These are phyloP conservation scores for Pontederia crassipes DNA, from an alignment of 176 grass and related monocot genomes.

Conservation along the genomic window DNA sequence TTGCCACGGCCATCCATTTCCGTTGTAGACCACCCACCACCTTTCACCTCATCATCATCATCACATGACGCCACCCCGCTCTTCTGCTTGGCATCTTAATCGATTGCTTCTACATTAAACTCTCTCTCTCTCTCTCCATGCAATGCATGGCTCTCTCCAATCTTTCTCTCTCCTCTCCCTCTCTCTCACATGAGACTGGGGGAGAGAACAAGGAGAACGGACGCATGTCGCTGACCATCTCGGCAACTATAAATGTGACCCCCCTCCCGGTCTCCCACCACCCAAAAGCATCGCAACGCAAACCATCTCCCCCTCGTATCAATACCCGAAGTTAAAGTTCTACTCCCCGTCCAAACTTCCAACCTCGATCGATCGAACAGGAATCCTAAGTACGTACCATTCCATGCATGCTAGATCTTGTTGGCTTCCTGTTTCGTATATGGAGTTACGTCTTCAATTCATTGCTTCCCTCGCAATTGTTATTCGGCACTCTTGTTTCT, in stretches of 20 bases:
- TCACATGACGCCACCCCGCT: slow-evolving; percentile 47
- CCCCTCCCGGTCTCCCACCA: slow-evolving; percentile 1
- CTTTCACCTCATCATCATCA: slow-evolving; percentile 6
- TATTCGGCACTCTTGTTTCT: too few relatives aligned
- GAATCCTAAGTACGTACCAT: too few relatives aligned
- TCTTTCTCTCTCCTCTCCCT: too few relatives aligned
- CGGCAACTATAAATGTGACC: slow-evolving; percentile 5
- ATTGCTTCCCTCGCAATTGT: too few relatives aligned
- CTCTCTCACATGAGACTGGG: not conserved
- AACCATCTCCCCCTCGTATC: not conserved
- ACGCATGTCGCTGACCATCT: not conserved
- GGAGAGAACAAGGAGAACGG: not conserved
- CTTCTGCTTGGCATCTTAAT: slow-evolving; percentile 39
- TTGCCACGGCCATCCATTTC: too few relatives aligned
- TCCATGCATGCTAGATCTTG: too few relatives aligned
- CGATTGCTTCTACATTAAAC: slow-evolving; percentile 4
- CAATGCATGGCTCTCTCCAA: not conserved
- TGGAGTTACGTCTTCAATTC: too few relatives aligned
- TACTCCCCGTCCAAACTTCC: not conserved
- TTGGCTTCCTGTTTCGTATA: too few relatives aligned
- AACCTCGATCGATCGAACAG: too few relatives aligned
- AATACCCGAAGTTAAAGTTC: not conserved
- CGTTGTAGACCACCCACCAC: not conserved
- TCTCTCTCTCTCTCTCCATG: not conserved
- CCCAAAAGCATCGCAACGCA: not conserved